Base-by-base conservation (phyloP, 371 early-diverging fungal genomes). In the Zancudomyces culisetae region DNA sequence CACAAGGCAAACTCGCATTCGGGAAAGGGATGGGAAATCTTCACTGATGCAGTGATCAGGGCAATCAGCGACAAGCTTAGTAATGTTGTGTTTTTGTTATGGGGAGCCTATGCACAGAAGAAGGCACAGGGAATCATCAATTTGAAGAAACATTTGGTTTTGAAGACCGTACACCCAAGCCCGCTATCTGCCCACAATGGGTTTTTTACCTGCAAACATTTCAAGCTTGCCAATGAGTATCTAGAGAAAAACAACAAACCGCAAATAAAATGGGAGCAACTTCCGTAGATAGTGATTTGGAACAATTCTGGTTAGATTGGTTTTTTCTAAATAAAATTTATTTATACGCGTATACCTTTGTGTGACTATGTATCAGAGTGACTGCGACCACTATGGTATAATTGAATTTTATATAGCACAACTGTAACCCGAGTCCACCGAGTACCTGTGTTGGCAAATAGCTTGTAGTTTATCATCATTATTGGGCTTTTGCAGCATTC, bases 61-160 rank as follows among this genome's bases (percentile, higher is more conserved):
- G 65, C 79, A 43, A 61, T 98, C 45, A 85, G 77, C 60, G 68
- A 74, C 19, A 66, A 70, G 27, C 67, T 72, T 3, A 53, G 57
- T 1, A 66, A 79, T 43, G 74, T 93, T 18, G 98, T 96, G 39
- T 98, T 98, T 69, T 79, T 98, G 69, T 74, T 97, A n/a, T 97
- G 98, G 98, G 99, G 99, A n/a, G 46, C 51, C 23, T 64, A 56
- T 13, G 53, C 59, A 21, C 62, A 51, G 55, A 59, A 56, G 49
- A 50, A 61, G 49, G 57, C 49, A 29, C 24, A 23, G 15, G n/a
- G 19, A 2, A 49, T 64, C 27, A 64, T 66, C 19, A 54, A 64
- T 40, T 52, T 73, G 76, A 74, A 60, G 27, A 75, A 76, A 68
- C 98, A 98, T 64, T 60, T 86, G 45, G 82, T 98, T 2, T 65